Conservation (phyloP, 75 land plant species). For the Selaginella tamariscina region DNA sequence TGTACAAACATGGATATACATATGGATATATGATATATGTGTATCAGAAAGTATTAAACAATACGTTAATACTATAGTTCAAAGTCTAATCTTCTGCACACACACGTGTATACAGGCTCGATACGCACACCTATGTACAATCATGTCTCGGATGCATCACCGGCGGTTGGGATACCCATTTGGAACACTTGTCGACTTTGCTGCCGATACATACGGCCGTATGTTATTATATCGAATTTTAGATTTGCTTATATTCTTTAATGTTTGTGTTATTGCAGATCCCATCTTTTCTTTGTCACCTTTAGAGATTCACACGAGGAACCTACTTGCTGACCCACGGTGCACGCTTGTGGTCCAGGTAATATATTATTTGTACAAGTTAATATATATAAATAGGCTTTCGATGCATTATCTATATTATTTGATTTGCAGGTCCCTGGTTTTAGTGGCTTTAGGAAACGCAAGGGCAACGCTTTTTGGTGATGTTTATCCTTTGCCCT, state of each 20-base stretch:
- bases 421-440: constrained; percentile 61
- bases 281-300: constrained; percentile 97
- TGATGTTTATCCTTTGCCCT: constrained; percentile 79
- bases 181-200: constrained; percentile 94
- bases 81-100: too few relatives aligned
- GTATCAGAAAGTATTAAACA: too few relatives aligned
- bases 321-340: constrained; percentile 83
- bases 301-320: constrained; percentile 92
- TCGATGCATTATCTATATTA: constrained; percentile 3
- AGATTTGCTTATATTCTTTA: background rate
- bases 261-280: constrained; percentile 37
- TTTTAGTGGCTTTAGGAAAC: constrained; percentile 94
- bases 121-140: constrained; percentile 90
- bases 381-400: background rate
- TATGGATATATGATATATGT: too few relatives aligned
- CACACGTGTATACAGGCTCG: constrained; percentile 61
- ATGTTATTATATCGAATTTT: constrained; percentile 28
- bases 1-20: too few relatives aligned
- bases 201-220: constrained; percentile 89
- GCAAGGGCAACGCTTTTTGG: constrained; percentile 96
- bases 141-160: constrained; percentile 98
- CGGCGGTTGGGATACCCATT: constrained; percentile 86
- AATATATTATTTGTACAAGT: too few relatives aligned
- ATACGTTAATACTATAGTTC: too few relatives aligned
- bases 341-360: constrained; percentile 98